phyloP scores from a whole-genome alignment of 1,139 yeast species.

The Kodamaea alishanica region DNA sequence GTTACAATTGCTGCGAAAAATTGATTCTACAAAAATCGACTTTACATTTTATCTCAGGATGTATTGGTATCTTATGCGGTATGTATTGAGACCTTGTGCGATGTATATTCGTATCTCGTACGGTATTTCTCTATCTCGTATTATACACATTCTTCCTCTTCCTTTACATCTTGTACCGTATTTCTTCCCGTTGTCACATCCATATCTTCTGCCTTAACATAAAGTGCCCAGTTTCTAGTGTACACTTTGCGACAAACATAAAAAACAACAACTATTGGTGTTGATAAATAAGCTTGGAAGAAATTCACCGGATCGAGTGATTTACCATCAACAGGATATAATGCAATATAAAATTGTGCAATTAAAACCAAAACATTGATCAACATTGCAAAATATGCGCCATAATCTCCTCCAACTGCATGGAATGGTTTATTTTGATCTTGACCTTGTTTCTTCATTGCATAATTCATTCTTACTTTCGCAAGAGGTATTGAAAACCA shows the following conservation, averaged over 20 bases:
- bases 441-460: constrained; percentile 17
- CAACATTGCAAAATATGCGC: constrained; percentile 14
- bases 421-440: constrained; percentile 11
- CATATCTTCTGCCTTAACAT: constrained; percentile 39
- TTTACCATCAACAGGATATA: constrained; percentile 33
- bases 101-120: too few relatives aligned
- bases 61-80: too few relatives aligned
- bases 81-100: too few relatives aligned
- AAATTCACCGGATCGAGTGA: constrained; percentile 36
- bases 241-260: constrained; percentile 50
- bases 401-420: constrained; percentile 15
- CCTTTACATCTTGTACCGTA: constrained; percentile 42
- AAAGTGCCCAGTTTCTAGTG: constrained; percentile 39
- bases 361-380: constrained; percentile 27
- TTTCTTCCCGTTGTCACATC: constrained; percentile 54
- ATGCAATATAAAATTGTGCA: constrained; percentile 41
- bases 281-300: constrained; percentile 54
- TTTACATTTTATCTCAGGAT: too few relatives aligned
- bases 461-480: constrained; percentile 21
- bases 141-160: too few relatives aligned
- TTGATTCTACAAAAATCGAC: too few relatives aligned
- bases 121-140: too few relatives aligned
- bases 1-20: too few relatives aligned
- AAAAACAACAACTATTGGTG: constrained; percentile 47
- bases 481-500: constrained; percentile 30